phyloP scores from a whole-genome alignment of 2,329 filamentous ascomycete genomes.

The Ophiostoma piceae region DNA sequence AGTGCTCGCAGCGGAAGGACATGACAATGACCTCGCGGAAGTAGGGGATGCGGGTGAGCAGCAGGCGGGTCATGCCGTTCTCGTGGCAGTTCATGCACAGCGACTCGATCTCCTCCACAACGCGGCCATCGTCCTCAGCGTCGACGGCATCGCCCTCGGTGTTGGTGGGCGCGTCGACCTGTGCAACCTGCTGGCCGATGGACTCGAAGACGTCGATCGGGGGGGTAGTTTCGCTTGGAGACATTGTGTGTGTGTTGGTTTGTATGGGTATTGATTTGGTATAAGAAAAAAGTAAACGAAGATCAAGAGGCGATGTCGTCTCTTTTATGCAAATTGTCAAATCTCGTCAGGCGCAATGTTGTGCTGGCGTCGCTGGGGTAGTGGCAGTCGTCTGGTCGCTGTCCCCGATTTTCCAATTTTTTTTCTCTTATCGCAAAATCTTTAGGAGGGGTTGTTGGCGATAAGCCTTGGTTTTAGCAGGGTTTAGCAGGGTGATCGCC shows the following conservation, averaged over 20 bases:
- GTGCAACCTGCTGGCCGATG: conserved; percentile 57
- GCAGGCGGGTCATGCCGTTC: conserved; percentile 76
- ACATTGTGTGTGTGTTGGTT: conserved; percentile 29
- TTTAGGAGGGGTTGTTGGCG: conserved; percentile 23
- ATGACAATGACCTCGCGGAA: conserved; percentile 97
- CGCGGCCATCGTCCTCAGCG: conserved; percentile 45
- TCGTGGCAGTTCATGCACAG: conserved; percentile 83
- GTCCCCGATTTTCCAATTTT: not conserved
- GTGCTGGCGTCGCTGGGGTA: not conserved
- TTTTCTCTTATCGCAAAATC: conserved; percentile 23
- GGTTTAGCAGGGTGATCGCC: conserved; percentile 11
- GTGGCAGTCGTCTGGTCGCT: not conserved
- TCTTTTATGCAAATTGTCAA: conserved; percentile 11
- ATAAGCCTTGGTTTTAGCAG: conserved; percentile 18
- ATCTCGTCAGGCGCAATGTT: conserved; percentile 14
- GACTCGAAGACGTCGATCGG: conserved; percentile 55
- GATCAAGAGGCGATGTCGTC: not conserved
- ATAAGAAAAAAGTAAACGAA: not conserved
- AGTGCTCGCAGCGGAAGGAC: conserved; percentile 91
- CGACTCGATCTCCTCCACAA: conserved; percentile 67
- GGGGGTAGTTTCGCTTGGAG: conserved; percentile 37
- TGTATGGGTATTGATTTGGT: not conserved
- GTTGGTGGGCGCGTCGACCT: conserved; percentile 38
- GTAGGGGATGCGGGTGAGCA: conserved; percentile 90
- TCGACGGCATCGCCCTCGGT: conserved; percentile 30